Evolutionary conservation across 2,329 filamentous ascomycete species (phyloP).

Genomic region (Incumbomyces delicatus): DNA sequence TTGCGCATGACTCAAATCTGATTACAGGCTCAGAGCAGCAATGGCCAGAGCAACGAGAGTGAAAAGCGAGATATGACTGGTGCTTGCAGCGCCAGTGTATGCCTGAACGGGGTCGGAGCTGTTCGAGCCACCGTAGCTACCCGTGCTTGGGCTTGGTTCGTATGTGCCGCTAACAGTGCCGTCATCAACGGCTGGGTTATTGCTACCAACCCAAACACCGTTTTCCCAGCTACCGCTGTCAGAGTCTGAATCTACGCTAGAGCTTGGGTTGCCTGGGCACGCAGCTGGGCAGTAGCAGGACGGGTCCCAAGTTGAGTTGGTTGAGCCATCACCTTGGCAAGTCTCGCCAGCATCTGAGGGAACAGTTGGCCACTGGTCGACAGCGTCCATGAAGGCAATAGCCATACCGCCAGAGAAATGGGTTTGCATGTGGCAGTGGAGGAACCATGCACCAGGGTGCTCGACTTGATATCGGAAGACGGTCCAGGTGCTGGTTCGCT

Average conservation of each 20-base stretch:
- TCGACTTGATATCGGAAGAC: constrained; percentile 44
- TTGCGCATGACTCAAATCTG: neutral
- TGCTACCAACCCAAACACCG: neutral
- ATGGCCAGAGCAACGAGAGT: constrained; percentile 1
- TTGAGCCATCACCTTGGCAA: constrained; percentile 11
- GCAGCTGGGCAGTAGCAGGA: constrained; percentile 5
- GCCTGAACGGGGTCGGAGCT: constrained; percentile 1
- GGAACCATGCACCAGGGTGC: constrained; percentile 45
- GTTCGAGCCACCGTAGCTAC: constrained; percentile 5
- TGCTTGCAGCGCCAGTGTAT: constrained; percentile 15
- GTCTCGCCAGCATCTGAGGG: constrained; percentile 17
- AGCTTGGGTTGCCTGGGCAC: constrained; percentile 4
- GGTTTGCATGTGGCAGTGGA: constrained; percentile 49
- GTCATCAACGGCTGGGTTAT: constrained; percentile 1
- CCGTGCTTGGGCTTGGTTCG: neutral
- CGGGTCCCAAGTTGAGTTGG: constrained; percentile 8
- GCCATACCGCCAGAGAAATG: constrained; percentile 49
- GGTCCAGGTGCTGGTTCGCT: constrained; percentile 34
- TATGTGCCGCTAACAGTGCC: neutral
- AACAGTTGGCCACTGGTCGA: constrained; percentile 24
- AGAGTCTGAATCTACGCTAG: constrained; percentile 3
- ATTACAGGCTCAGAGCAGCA: constrained; percentile 7
- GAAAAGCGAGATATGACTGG: constrained; percentile 5
- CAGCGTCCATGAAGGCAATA: constrained; percentile 39
- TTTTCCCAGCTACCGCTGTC: constrained; percentile 1